Percentiles rank a stretch among this genome's conserved stretches.
Conservation (phyloP, 1,284 basidiomycete genomes). For the Moesziomyces globuligerus region DNA sequence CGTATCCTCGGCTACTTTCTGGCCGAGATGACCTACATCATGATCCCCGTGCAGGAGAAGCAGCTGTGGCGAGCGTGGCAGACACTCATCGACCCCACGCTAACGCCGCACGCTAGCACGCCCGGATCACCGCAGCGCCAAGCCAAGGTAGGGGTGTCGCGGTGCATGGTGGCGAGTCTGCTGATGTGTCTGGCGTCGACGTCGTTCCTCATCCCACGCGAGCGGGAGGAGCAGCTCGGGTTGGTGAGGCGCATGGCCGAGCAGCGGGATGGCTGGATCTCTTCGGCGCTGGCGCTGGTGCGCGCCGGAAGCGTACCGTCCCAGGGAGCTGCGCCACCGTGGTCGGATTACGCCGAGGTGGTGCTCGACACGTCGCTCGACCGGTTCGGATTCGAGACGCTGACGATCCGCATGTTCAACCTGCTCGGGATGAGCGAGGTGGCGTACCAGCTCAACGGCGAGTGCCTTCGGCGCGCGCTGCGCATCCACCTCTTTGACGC, state of each 20-base stretch:
- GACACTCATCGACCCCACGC: slow-evolving; percentile 1
- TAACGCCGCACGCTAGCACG: too few species aligned
- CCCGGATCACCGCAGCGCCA: too few species aligned
- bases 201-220: slow-evolving; percentile 20
- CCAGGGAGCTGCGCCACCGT: not conserved
- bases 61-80: slow-evolving; percentile 31
- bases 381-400: slow-evolving; percentile 30
- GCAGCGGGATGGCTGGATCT: slow-evolving; percentile 31
- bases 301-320: slow-evolving; percentile 7
- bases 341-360: slow-evolving; percentile 20
- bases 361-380: slow-evolving; percentile 24
- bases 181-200: slow-evolving; percentile 27
- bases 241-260: slow-evolving; percentile 13
- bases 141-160: slow-evolving; percentile 27
- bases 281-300: slow-evolving; percentile 23
- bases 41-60: slow-evolving; percentile 36
- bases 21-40: slow-evolving; percentile 33
- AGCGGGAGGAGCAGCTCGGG: slow-evolving; percentile 17
- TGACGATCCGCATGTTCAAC: slow-evolving; percentile 18
- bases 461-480: slow-evolving; percentile 26
- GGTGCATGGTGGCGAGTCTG: slow-evolving; percentile 27
- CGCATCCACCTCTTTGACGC: slow-evolving; percentile 28
- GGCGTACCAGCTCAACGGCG: slow-evolving; percentile 26
- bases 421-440: slow-evolving; percentile 28
- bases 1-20: slow-evolving; percentile 27